Conservation (phyloP, 345 rosid genomes). For the Corchorus capsularis region DNA sequence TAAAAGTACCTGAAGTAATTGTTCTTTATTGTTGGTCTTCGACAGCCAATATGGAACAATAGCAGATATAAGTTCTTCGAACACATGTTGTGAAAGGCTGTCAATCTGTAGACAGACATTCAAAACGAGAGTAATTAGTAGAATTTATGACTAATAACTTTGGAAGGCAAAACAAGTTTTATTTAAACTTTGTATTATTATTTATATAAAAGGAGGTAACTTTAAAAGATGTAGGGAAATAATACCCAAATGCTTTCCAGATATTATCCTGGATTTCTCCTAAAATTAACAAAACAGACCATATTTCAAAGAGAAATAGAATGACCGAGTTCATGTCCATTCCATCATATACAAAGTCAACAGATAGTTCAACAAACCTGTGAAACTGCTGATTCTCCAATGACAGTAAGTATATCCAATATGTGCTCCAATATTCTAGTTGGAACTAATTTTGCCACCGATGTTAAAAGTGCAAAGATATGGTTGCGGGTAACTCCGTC, state of each 20-base stretch:
- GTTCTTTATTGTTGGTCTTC: slow-evolving; percentile 50
- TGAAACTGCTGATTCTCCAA: slow-evolving; percentile 76
- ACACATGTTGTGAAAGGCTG: slow-evolving; percentile 66
- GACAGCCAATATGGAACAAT: slow-evolving; percentile 85
- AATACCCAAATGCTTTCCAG: neutral
- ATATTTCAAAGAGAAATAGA: slow-evolving; percentile 1
- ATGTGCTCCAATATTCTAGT: slow-evolving; percentile 64
- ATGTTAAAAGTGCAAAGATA: slow-evolving; percentile 60
- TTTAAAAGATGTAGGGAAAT: slow-evolving; percentile 8
- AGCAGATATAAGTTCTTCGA: slow-evolving; percentile 78
- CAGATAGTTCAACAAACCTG: slow-evolving; percentile 60
- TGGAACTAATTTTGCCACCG: slow-evolving; percentile 63
- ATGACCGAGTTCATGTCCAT: neutral
- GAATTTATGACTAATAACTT: neutral
- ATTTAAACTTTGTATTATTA: neutral
- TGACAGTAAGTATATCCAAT: slow-evolving; percentile 58
- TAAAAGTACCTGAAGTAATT: slow-evolving; percentile 68
- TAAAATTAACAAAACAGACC: neutral
- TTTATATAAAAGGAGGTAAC: neutral
- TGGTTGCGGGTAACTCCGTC: slow-evolving; percentile 69
- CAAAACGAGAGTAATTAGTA: slow-evolving; percentile 10
- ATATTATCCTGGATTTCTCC: neutral
- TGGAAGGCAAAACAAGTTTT: neutral
- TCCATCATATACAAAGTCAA: slow-evolving; percentile 7
- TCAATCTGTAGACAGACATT: slow-evolving; percentile 53